Evolutionary conservation across 2,329 filamentous ascomycete genomes (phyloP), one percentile per base, ranked within the genome.

Genomic region (Alternaria brassicae): DNA sequence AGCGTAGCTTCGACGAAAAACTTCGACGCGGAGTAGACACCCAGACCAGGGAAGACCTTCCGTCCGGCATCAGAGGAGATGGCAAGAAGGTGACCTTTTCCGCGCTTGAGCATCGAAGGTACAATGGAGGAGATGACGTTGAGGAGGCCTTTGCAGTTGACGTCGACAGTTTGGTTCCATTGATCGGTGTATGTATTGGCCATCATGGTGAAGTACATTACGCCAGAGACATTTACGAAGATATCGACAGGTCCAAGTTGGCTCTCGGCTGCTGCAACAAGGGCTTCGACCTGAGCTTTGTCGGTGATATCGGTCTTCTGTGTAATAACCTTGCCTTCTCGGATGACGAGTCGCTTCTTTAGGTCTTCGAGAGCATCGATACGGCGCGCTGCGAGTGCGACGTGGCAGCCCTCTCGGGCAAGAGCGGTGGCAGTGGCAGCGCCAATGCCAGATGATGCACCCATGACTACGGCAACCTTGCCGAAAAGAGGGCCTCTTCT

Each of bases 121-220:
- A 94, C 85, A 0, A 86, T 87, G 1, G 89, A 84, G 0, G 89
- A 85, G 3, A 94, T 82, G 65, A 88, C 89, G 81, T 94, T 85
- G 53, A 93, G 81, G 1, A 94, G 83, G 36, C 91, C 91, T 79
- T 93, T 93, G 86, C 91, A 93, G 81, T 94, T 94, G 67, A 94
- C 90, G 69, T 93, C 91, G 40, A 94, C 90, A 0, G 91, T 93
- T 58, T 86, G 89, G 63, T 93, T 88, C 91, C 91, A 94, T 69
- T 94, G 88, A 5, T 91, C 89, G 0, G 82, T 85, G 63, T 90
- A 85, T 15, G 81, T 84, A 73, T 93, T 93, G 56, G 88, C 86
- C 91, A 94, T 93, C 88, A 93, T 88, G 54, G 91, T 93, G 79
- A 88, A 94, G 80, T 94, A 94, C 91, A 94, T 94, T 73, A 94